A percentile compares a stretch with the other conserved stretches of the same genome.
Evolutionary conservation across 2,329 filamentous ascomycete genomes (phyloP).

Genomic region (Elsinoe arachidis): DNA sequence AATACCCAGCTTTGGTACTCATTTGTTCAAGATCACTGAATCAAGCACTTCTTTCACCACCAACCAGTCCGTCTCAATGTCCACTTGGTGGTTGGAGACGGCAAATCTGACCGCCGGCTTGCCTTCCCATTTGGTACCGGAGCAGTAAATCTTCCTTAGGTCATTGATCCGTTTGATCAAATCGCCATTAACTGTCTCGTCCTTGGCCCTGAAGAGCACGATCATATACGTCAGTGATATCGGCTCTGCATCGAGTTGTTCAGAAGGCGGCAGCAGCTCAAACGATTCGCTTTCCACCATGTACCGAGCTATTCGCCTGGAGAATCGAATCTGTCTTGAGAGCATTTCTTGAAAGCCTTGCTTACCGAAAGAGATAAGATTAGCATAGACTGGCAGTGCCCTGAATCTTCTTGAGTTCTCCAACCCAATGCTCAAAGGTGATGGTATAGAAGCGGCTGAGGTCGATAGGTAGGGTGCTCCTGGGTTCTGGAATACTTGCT

Average conservation of each 20-base stretch:
- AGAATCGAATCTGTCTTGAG: slow-evolving; percentile 60
- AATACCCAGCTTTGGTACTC: neutral
- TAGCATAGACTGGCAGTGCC: slow-evolving; percentile 80
- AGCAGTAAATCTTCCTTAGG: slow-evolving; percentile 69
- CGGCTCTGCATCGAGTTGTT: slow-evolving; percentile 21
- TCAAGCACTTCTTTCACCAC: slow-evolving; percentile 58
- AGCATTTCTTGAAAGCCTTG: slow-evolving; percentile 62
- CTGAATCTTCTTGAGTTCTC: slow-evolving; percentile 90
- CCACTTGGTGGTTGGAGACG: slow-evolving; percentile 66
- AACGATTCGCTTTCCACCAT: slow-evolving; percentile 55
- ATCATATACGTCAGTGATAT: slow-evolving; percentile 56
- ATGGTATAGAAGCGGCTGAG: slow-evolving; percentile 50
- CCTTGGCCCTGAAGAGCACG: slow-evolving; percentile 67
- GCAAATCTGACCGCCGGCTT: slow-evolving; percentile 71
- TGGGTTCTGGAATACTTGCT: slow-evolving; percentile 67
- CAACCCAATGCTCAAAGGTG: slow-evolving; percentile 75
- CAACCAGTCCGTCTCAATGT: slow-evolving; percentile 56
- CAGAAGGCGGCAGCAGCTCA: slow-evolving; percentile 51
- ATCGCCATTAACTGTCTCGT: slow-evolving; percentile 53
- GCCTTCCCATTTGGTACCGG: slow-evolving; percentile 70
- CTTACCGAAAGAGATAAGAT: slow-evolving; percentile 64
- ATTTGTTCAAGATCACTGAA: slow-evolving; percentile 17
- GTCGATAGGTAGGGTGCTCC: slow-evolving; percentile 70
- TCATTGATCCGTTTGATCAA: slow-evolving; percentile 67
- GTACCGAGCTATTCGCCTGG: slow-evolving; percentile 57